These are phyloP conservation scores for Debaryomyces castellii DNA, from an alignment of 805 yeast genomes.

Conservation along the genomic window DNA sequence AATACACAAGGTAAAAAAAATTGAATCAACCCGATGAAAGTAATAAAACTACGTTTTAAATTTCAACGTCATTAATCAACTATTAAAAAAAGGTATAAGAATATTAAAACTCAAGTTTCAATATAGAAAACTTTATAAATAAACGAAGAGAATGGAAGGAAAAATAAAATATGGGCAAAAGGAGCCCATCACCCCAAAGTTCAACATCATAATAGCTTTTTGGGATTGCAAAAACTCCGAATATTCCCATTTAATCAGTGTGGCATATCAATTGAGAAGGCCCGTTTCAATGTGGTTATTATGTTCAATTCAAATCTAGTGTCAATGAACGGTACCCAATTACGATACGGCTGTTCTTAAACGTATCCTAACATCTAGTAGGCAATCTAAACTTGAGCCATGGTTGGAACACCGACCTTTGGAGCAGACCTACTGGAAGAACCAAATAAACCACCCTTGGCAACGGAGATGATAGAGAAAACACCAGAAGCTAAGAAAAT, in stretches of 20 bases:
- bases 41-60: neutral
- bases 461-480: conserved; percentile 56
- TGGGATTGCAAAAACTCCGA: neutral
- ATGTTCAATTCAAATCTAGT: neutral
- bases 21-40: neutral
- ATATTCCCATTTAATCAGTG: neutral
- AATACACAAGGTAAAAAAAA: neutral
- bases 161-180: neutral
- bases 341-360: neutral
- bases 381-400: conserved; percentile 72
- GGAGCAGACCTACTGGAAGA: conserved; percentile 46
- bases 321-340: neutral
- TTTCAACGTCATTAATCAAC: neutral
- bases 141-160: neutral
- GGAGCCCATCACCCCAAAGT: neutral
- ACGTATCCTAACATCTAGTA: neutral
- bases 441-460: conserved; percentile 50
- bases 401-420: conserved; percentile 85
- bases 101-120: neutral
- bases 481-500: conserved; percentile 66
- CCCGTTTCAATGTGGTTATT: neutral
- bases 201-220: neutral
- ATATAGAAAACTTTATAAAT: neutral
- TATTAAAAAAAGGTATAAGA: neutral
- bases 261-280: neutral